phyloP scores from a whole-genome alignment of 495 filamentous ascomycete species.

The Neurospora sp. region DNA sequence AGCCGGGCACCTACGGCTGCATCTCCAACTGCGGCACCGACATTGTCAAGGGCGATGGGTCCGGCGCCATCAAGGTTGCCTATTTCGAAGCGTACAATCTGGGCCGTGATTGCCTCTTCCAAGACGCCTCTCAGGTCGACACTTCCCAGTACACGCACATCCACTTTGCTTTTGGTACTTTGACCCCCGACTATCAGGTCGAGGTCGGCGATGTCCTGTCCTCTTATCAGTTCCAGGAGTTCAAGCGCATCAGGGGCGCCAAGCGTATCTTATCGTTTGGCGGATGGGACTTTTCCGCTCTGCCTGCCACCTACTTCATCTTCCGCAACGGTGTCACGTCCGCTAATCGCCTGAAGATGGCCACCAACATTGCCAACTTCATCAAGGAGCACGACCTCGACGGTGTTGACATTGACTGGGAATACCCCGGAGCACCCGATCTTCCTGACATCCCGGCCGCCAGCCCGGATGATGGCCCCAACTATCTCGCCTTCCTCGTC shows the following conservation, averaged over 20 bases:
- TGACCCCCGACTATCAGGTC: constrained; percentile 9
- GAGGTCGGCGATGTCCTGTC: constrained; percentile 6
- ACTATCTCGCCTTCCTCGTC: constrained; percentile 10
- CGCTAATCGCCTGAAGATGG: constrained; percentile 10
- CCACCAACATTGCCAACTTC: constrained; percentile 16
- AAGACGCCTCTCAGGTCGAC: constrained; percentile 9
- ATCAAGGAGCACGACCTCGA: constrained; percentile 18
- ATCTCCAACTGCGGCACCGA: constrained; percentile 35
- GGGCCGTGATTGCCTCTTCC: constrained; percentile 17
- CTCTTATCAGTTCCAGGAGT: constrained; percentile 12
- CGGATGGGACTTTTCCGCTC: constrained; percentile 20
- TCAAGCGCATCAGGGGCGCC: constrained; percentile 11
- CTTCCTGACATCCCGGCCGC: constrained; percentile 14
- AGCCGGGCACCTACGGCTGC: constrained; percentile 28
- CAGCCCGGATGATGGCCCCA: constrained; percentile 4
- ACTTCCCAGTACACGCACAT: constrained; percentile 16
- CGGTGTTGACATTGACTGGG: constrained; percentile 23
- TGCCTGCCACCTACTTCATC: constrained; percentile 14
- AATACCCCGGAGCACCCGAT: constrained; percentile 26
- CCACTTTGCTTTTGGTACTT: constrained; percentile 17
- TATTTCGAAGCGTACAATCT: constrained; percentile 25
- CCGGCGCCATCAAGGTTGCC: constrained; percentile 11
- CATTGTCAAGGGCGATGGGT: constrained; percentile 6
- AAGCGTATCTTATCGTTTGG: constrained; percentile 24
- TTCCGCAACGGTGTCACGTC: constrained; percentile 12